phyloP scores from a whole-genome alignment of 2,329 filamentous ascomycete genomes.

The Dactylella cylindrospora region DNA sequence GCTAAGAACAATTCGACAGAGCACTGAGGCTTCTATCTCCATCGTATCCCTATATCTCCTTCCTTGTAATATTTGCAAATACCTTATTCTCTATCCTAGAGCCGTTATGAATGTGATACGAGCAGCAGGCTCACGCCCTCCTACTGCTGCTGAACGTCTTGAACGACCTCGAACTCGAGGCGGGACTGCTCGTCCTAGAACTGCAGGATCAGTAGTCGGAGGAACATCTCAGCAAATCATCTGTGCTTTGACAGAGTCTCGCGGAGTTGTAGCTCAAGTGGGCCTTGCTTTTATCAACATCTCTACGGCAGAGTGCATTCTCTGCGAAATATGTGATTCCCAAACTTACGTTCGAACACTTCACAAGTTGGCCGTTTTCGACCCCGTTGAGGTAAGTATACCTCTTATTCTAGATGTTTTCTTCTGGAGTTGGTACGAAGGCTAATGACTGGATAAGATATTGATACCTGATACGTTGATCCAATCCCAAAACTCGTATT shows the following conservation, averaged over 20 bases:
- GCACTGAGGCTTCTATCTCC: too few relatives aligned
- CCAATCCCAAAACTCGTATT: slow-evolving; percentile 5
- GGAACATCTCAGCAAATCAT: slow-evolving; percentile 69
- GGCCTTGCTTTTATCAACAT: slow-evolving; percentile 86
- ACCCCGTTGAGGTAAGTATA: slow-evolving; percentile 61
- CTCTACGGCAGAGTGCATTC: slow-evolving; percentile 66
- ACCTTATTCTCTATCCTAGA: too few relatives aligned
- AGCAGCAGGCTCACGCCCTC: slow-evolving; percentile 2
- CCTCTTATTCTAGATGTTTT: not conserved
- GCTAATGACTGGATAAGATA: slow-evolving; percentile 62
- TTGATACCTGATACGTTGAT: slow-evolving; percentile 64
- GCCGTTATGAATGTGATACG: too few relatives aligned
- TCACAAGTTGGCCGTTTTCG: slow-evolving; percentile 79
- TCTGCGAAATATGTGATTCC: slow-evolving; percentile 90
- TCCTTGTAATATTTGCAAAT: too few relatives aligned
- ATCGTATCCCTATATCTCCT: too few relatives aligned
- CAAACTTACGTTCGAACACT: slow-evolving; percentile 87
- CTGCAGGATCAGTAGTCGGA: slow-evolving; percentile 61
- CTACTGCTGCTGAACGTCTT: slow-evolving; percentile 2
- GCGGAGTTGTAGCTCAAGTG: slow-evolving; percentile 80
- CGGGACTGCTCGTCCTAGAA: slow-evolving; percentile 57
- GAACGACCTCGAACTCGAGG: slow-evolving; percentile 16
- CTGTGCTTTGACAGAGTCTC: slow-evolving; percentile 85
- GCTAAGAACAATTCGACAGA: too few relatives aligned
- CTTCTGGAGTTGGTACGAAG: not conserved